These are phyloP conservation scores for Diaporthe vexans DNA, from an alignment of 2,329 filamentous ascomycete genomes.

Conservation along the genomic window DNA sequence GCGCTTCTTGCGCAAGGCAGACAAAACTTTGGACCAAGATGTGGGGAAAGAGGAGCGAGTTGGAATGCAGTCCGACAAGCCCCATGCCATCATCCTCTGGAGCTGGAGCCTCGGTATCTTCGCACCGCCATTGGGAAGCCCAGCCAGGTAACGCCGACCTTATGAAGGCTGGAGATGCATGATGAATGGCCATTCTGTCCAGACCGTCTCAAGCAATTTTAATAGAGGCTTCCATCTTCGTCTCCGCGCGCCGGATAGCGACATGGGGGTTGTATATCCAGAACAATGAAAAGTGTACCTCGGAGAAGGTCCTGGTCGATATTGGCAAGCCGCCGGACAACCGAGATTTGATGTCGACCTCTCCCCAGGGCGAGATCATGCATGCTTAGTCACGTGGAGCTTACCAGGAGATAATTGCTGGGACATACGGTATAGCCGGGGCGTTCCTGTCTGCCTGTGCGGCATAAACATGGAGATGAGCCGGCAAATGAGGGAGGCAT, in stretches of 20 bases:
- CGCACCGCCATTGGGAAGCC: not conserved
- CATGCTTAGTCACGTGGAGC: slow-evolving; percentile 22
- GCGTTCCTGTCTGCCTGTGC: slow-evolving; percentile 18
- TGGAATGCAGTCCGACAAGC: not conserved
- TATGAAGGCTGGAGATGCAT: not conserved
- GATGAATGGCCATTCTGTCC: not conserved
- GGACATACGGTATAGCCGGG: slow-evolving; percentile 29
- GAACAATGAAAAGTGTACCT: slow-evolving; percentile 24
- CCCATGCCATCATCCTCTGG: not conserved
- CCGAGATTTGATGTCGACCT: slow-evolving; percentile 28
- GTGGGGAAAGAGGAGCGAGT: slow-evolving; percentile 6
- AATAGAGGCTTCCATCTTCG: not conserved
- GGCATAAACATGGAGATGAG: slow-evolving; percentile 35
- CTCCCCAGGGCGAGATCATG: slow-evolving; percentile 18
- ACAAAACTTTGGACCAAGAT: slow-evolving; percentile 5
- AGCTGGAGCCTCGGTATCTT: not conserved
- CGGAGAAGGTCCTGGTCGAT: slow-evolving; percentile 27
- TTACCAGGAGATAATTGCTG: slow-evolving; percentile 24
- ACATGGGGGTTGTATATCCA: not conserved
- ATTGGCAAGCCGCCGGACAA: slow-evolving; percentile 18
- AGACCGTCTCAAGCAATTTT: not conserved
- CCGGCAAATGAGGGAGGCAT: slow-evolving; percentile 20
- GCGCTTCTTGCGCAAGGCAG: slow-evolving; percentile 22
- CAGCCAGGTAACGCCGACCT: not conserved
- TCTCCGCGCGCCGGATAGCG: not conserved